Evolutionary conservation across 345 rosid species (phyloP), one percentile per base, ranked within the genome.

Genomic region (Rhodamnia rubescens): DNA sequence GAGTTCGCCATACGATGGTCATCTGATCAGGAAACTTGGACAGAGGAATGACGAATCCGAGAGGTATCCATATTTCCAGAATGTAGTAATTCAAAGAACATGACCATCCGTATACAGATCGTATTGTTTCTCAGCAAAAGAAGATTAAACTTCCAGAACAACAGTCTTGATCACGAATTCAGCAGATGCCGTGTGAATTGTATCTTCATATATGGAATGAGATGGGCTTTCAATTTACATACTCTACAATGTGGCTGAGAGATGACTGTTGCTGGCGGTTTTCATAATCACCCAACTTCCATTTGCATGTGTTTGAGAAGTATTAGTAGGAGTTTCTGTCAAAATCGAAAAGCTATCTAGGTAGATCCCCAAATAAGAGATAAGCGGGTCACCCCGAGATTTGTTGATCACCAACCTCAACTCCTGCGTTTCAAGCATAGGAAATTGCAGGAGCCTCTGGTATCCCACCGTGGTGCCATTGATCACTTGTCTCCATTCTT

Each of bases 381-480:
- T 89, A 27, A 95, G 95, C 2, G 99, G 98, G n/a, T 92, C 96
- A 6, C 90, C 91, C n/a, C 98, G 90, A 15, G 94, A 91, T 87
- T 88, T 85, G 81, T 90, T 93, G 40, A 95, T 87, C 10, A 93
- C 98, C 44, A 97, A 89, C 88, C 93, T 95, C 85, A 95, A 84
- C 81, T 84, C 89, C 89, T 56, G 89, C 26, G 96, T 85, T 85
- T 88, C 20, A 47, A 90, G 93, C 1, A 85, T 89, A 3, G 90
- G 93, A 83, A 97, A 95, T 82, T 50, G 90, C 88, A 97, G 50
- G 57, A 95, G 90, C 89, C 97, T 92, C 78, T 92, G 90, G 87
- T 92, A 90, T 82, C 99, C 99, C 18, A 95, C 93, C 1, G 99
- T 97, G 7, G 96, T 95, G 87, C 95, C 98, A 7, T 56, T 88